Conservation (phyloP, 1,284 basidiomycete genomes). For the Grifola frondosa region DNA sequence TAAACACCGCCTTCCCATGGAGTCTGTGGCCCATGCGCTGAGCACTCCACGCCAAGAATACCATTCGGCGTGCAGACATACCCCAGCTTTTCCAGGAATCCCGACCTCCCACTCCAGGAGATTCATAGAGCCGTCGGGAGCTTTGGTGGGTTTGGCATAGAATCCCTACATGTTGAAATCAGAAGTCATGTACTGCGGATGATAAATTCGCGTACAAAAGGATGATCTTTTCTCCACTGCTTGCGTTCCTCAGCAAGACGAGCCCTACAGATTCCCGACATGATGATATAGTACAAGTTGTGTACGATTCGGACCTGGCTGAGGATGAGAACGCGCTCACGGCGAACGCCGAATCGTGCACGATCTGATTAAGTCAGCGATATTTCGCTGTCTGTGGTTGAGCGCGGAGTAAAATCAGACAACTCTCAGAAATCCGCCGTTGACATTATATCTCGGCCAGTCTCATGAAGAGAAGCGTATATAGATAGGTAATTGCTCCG, state of each 20-base stretch:
- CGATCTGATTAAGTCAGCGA: too few species aligned
- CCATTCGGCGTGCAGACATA: constrained; percentile 42
- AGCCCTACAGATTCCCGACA: constrained; percentile 84
- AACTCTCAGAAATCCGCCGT: too few species aligned
- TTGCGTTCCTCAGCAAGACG: constrained; percentile 96
- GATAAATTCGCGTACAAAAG: constrained; percentile 73
- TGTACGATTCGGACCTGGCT: constrained; percentile 10
- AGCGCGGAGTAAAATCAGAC: too few species aligned
- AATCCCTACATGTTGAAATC: constrained; percentile 70
- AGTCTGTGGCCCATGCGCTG: constrained; percentile 60
- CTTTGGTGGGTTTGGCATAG: constrained; percentile 90
- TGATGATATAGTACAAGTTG: constrained; percentile 26
- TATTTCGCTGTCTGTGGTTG: too few species aligned
- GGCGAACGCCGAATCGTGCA: neutral
- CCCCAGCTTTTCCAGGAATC: constrained; percentile 83
- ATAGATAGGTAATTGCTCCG: too few species aligned
- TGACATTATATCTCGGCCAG: too few species aligned
- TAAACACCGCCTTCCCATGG: constrained; percentile 96
- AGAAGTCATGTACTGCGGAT: constrained; percentile 6
- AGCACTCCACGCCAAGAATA: constrained; percentile 23
- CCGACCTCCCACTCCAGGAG: constrained; percentile 98
- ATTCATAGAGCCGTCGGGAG: constrained; percentile 91
- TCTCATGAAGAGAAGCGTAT: too few species aligned
- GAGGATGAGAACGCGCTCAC: constrained; percentile 4
- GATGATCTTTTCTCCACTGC: constrained; percentile 99